Conservation (phyloP, 257 asterid species). For the Solanum pinnatisectum region DNA sequence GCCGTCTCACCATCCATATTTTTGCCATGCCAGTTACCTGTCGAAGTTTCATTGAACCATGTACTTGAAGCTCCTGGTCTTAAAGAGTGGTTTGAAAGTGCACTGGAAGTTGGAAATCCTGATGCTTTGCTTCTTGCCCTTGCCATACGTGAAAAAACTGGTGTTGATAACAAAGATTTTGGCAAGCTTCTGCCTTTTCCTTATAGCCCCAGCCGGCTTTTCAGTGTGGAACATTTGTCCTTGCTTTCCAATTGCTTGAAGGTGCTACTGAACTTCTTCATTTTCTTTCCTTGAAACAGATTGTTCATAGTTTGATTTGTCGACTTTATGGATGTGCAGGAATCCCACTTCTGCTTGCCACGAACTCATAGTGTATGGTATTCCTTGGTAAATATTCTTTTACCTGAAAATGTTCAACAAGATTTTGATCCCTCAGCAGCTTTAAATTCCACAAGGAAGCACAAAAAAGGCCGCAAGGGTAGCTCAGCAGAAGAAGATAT, state of each 20-base stretch:
- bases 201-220: conserved; percentile 47
- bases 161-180: conserved; percentile 31
- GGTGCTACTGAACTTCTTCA: conserved; percentile 31
- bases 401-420: conserved; percentile 50
- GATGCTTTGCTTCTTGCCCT: conserved; percentile 88
- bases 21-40: conserved; percentile 47
- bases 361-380: conserved; percentile 85
- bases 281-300: background rate
- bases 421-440: conserved; percentile 44
- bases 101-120: conserved; percentile 75
- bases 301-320: conserved; percentile 3
- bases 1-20: background rate
- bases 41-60: conserved; percentile 46
- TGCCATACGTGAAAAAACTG: conserved; percentile 48
- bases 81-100: conserved; percentile 74
- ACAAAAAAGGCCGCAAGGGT: conserved; percentile 57
- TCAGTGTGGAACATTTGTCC: conserved; percentile 52
- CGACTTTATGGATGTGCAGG: conserved; percentile 43
- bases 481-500: conserved; percentile 62
- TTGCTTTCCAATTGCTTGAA: conserved; percentile 63
- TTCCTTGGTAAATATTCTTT: conserved; percentile 51
- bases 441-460: conserved; percentile 50
- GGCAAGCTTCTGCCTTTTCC: conserved; percentile 78
- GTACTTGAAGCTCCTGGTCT: conserved; percentile 81
- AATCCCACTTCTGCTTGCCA: conserved; percentile 91